Base-by-base conservation (phyloP, 192 early-diverging fungal genomes). In the Coemansia sp. region DNA sequence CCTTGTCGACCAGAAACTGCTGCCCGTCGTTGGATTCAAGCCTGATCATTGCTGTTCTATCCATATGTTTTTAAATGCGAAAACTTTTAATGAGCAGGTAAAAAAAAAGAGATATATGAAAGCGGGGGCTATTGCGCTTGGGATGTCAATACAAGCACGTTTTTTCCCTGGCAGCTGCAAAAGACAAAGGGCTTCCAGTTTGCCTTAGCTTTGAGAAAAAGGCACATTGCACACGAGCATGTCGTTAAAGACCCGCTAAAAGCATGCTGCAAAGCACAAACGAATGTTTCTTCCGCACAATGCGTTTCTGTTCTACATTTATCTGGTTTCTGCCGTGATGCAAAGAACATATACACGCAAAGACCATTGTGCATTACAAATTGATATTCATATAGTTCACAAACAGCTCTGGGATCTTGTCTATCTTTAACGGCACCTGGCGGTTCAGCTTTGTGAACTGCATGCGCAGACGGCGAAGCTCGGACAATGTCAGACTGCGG, bases 381-480 rank as follows among this genome's bases (percentile, higher is more conserved):
- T 92, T 97, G 25, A 90, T 91, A 66, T 94, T 97, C 57, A 99
- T 69, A 72, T 95, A 98, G 40, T 95, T 90, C 23, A 91, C 92
- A 91, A 99, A 98, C 26, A 87, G 81, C 35, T 93, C 88, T 0
- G 87, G 87, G 46, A 96, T 88, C 37, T 85, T 83, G 34, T 80
- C 86, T 56, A 93, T 83, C 45, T 90, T 68, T 26, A 89, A 61
- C 20, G 93, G 93, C 59, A 90, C 91, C 71, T 92, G 79, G 60
- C 91, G 91, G 79, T 99, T 98, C n/a, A 96, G 83, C 34, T 87
- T 87, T 16, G 87, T 86, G 71, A 93, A 98, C 74, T 97, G 93
- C 72, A 92, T 74, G 37, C 91, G 81, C 46, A 91, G 66, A 26
- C 94, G 61, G 57, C 94, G 80, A 59, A 99, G 75, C 72, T 97